A percentile compares a stretch with the other conserved stretches of the same genome.
These are phyloP conservation scores for Syzygium jambos DNA, from an alignment of 345 rosid species.

Conservation along the genomic window DNA sequence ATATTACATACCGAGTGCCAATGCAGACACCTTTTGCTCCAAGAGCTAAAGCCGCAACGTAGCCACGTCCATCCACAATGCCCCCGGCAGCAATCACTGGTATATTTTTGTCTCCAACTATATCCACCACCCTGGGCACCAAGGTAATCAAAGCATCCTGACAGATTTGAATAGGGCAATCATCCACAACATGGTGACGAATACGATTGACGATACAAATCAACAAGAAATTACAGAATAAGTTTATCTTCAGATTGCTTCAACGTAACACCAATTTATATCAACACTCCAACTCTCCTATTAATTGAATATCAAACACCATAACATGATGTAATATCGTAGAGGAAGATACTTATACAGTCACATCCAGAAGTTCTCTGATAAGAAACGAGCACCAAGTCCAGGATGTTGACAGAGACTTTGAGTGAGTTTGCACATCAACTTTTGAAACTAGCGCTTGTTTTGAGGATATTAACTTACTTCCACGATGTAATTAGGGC, in stretches of 20 bases:
- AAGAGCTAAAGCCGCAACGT: slow-evolving; percentile 80
- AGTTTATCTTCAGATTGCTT: neutral
- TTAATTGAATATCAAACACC: neutral
- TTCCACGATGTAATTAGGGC: neutral
- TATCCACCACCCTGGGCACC: slow-evolving; percentile 73
- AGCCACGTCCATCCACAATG: slow-evolving; percentile 73
- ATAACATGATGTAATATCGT: neutral
- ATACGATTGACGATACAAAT: neutral
- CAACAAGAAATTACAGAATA: neutral
- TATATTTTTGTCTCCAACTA: slow-evolving; percentile 42
- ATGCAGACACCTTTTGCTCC: slow-evolving; percentile 84
- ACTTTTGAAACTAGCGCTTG: neutral
- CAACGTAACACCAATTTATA: neutral
- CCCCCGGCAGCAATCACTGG: slow-evolving; percentile 92
- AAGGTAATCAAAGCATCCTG: slow-evolving; percentile 66
- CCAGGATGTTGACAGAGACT: neutral
- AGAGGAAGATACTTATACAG: neutral
- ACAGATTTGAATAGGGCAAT: neutral
- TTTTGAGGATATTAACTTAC: neutral
- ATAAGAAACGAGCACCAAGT: neutral
- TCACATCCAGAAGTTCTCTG: neutral
- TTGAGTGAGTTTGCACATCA: neutral
- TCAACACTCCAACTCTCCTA: neutral
- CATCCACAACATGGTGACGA: neutral
- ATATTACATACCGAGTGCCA: slow-evolving; percentile 59